Base-by-base conservation (phyloP, 139 green algal species). In the Chlorella sp. region DNA sequence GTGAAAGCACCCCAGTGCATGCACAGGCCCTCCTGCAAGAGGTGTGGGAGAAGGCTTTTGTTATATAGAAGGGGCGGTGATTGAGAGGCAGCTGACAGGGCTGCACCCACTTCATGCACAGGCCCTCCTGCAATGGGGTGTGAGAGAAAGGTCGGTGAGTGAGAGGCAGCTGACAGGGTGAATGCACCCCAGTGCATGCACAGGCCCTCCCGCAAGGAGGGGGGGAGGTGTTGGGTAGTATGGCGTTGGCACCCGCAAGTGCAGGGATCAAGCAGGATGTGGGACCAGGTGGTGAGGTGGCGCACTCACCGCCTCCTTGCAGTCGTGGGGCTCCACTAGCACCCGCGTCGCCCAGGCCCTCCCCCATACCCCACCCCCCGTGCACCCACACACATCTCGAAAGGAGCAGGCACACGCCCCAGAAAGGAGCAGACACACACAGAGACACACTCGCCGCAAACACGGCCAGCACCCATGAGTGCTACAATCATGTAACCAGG, bases 291-390 rank as follows among this genome's bases (percentile, higher is more conserved):
- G n/a, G n/a, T n/a, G n/a, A n/a, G n/a, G n/a, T n/a, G n/a, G n/a
- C n/a, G n/a, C n/a, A 71, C 64, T 48, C n/a, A 92, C 83, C 48
- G 96, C 85, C 68, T 91, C 69, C 16, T 91, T 76, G 81, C 96
- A 97, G 83, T 98, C 94, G 39, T 94, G 79, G 1, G 97, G 97
- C 93, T 99, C 97, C 69, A 99, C 96, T 40, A 26, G 11, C 64
- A 26, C 64, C 64, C 60, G 15, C 60, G 15, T 18, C 60, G 18
- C 60, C 60, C 60, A 68, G 15, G 18, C 69, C 28, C 69, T 34
- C 69, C 69, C 69, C 69, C 24, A 78, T 9, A 14, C 69, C 14
- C 69, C 69, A n/a, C 69, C 69, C 69, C 24, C 69, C 69, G 9
- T 22, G n/a, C 69, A n/a, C 69, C 15, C 24, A 78, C 69, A n/a